Base-by-base conservation (phyloP, 2,329 filamentous ascomycete species). In the Claviceps lovelessii region DNA sequence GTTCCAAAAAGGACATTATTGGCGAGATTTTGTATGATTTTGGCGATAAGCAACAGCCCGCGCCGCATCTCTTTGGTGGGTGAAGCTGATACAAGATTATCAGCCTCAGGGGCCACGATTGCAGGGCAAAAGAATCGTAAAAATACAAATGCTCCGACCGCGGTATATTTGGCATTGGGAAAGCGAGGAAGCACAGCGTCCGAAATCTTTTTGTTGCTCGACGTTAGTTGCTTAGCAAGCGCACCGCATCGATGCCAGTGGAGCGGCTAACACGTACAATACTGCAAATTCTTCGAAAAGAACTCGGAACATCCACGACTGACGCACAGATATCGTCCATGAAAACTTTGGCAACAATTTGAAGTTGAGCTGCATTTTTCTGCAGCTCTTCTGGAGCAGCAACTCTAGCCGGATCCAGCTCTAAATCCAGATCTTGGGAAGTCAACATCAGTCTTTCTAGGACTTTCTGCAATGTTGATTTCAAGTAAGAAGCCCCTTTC, bases 1-100 rank as follows among this genome's bases (percentile, higher is more conserved):
- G 81, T 81, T 4, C 84, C 83, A 60, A 86, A 86, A 1, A 86
- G 71, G 33, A 86, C 83, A 56, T 86, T 86, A 61, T 86, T 86
- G 41, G 83, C 84, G 41, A 86, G 71, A 61, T 85, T 86, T 61
- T 86, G 84, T 28, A 86, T 78, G 56, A 86, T 79, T 63, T 86
- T 86, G 51, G 84, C 83, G 59, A 86, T 86, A 37, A 86, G 73
- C 35, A 86, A 72, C 6, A 86, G 72, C 4, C 83, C 83, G 54
- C 83, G 76, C 19, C 84, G 76, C 79, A 86, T 84, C 61, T 85
- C 82, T 64, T 85, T 85, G 1, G 82, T 82, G 6, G 82, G 83
- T 3, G 79, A 62, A 1, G 72, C 72, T 17, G 74, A 70, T 19
- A 86, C 79, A n/a, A 86, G 71, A 2, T 81, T 81, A 62, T 86